Evolutionary conservation across 768 basidiomycete species (phyloP), one percentile per base, ranked within the genome.

Genomic region (Tubosaeta brunneosetosa): DNA sequence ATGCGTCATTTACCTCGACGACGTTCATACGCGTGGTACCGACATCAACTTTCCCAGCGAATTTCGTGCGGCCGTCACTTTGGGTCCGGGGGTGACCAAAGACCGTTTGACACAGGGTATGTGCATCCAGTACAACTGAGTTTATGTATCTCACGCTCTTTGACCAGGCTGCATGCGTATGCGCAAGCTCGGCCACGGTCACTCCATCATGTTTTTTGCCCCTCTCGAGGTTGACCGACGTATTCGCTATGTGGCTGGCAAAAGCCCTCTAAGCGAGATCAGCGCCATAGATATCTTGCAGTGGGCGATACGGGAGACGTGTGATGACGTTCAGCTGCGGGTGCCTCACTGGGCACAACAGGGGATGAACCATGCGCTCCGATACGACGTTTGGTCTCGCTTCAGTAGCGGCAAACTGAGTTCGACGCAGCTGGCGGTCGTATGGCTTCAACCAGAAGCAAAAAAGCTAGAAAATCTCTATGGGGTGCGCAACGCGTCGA

Each of bases 121-220:
- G 51, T 46, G 4, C 7, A 5, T 29, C 9, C 12, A 22, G 7
- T 2, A 11, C 22, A 22, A 13, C 14, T 1, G 1, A 10, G 11
- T 37, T 3, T 16, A 11, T 6, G n/a, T n/a, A 41, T 42, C 45
- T 58, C 4, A 63, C 14, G 27, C 27, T 29, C 4, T 29, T 29
- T 11, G 14, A 22, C 12, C 10, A 79, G 79, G 77, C 4, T 80
- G 79, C 47, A 81, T 80, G 80, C 69, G 79, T 9, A 78, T 81
- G 79, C 70, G 80, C 13, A 71, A 72, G 56, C 70, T 81, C 0
- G 80, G 79, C 12, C 60, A 66, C 12, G 74, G 73, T 0, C 79
- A 81, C 51, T 74, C 78, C 3, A 59, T 79, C 25, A 64, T 75
- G 52, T 80, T 81, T 55, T 76, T 77, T 41, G 78, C 77, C 2